These are phyloP conservation scores for Globisporangium ultimum DNA, from an alignment of 352 stramenopile genomes.

Conservation along the genomic window DNA sequence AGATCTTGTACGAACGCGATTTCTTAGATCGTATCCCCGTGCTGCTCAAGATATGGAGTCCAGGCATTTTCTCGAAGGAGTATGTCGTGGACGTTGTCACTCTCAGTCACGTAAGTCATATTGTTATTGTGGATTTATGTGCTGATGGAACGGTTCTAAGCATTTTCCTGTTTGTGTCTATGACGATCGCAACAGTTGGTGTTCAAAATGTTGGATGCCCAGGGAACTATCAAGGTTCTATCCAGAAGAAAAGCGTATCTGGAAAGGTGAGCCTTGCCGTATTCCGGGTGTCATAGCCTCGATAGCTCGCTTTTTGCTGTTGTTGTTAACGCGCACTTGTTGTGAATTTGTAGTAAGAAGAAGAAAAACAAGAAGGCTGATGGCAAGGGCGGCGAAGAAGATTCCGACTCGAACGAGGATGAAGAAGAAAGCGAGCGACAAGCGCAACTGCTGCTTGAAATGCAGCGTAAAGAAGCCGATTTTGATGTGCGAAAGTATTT, in stretches of 20 bases:
- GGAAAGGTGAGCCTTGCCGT: conserved; percentile 31
- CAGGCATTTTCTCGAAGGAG: conserved; percentile 51
- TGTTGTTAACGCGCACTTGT: conserved; percentile 4
- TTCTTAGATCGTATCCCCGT: conserved; percentile 83
- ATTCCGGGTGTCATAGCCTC: background rate
- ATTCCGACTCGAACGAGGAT: conserved; percentile 52
- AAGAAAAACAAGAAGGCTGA: conserved; percentile 42
- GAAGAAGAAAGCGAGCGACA: conserved; percentile 75
- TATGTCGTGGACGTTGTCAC: conserved; percentile 84
- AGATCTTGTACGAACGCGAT: conserved; percentile 87
- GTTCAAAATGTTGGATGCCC: conserved; percentile 81
- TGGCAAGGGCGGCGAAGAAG: conserved; percentile 18
- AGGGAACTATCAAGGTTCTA: conserved; percentile 84
- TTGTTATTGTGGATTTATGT: background rate
- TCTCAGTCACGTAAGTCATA: conserved; percentile 70
- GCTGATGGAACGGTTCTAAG: conserved; percentile 5
- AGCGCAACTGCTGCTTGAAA: conserved; percentile 70
- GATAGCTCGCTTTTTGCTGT: background rate
- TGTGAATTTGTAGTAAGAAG: conserved; percentile 1
- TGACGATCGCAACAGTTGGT: conserved; percentile 49
- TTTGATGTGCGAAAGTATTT: conserved; percentile 86
- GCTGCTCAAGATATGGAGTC: conserved; percentile 75
- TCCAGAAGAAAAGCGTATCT: conserved; percentile 64
- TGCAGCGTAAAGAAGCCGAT: conserved; percentile 83
- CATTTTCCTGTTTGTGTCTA: conserved; percentile 1